Base-by-base conservation (phyloP, 2,329 filamentous ascomycete species). In the Madurella mycetomatis region DNA sequence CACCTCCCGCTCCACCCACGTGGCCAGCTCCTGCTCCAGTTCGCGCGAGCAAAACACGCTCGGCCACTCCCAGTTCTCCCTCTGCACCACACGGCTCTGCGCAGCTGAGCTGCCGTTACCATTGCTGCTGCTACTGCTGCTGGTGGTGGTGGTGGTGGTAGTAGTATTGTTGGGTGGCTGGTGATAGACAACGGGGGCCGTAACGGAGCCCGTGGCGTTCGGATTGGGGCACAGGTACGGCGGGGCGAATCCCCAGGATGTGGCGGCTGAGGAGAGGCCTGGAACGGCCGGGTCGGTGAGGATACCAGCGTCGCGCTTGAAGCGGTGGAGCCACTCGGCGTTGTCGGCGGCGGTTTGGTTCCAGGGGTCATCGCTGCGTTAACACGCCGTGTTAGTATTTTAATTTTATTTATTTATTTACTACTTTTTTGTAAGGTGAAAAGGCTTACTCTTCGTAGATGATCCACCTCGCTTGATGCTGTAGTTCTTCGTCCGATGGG, bases 321-420 rank as follows among this genome's bases (percentile, higher is more conserved):
- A 85, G 43, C 82, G 76, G 53, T 76, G 73, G 12, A 86, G 73
- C 83, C 83, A 86, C 66, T 85, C 82, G 1, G 73, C 75, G 59
- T 85, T 85, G 62, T 85, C 83, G 31, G 82, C 82, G 1, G 80
- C 79, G 0, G 82, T 85, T 60, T 83, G 78, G 64, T 85, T 85
- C 79, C 81, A 84, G 2, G 80, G 80, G 61, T 85, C 82, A 53
- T 85, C 82, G 53, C 80, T 82, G 43, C 1, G 16, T 13, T 4
- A 34, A 25, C 25, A 2, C 12, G 25, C 25, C 25, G 3, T 7
- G 41, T 52, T 53, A 53, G 37, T 48, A 18, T 25, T 7, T 7
- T 7, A n/a, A n/a, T 25, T 25, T 25, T 25, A 25, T 25, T 4
- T 25, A 25, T 25, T 4, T 25, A 25, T 25, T 4, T 3, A 25